Conservation (phyloP, 192 early-diverging fungal species). For the Chytriomyces hyalinus region DNA sequence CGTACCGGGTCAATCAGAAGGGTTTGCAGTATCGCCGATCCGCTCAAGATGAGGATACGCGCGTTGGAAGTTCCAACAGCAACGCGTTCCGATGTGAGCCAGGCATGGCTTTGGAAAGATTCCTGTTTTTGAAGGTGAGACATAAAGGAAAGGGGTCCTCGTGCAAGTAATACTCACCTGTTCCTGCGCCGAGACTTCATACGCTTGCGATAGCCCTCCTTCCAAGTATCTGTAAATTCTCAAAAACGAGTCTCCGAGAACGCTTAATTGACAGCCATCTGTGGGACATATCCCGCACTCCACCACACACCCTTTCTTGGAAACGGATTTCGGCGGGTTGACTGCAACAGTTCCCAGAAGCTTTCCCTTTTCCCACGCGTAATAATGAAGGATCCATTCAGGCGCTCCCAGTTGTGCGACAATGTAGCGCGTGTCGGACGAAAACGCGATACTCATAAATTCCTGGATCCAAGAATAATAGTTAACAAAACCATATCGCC, state of each 20-base stretch:
- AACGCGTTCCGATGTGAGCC: constrained; percentile 41
- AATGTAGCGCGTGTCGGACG: constrained; percentile 57
- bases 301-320: constrained; percentile 22
- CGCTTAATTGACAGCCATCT: constrained; percentile 52
- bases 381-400: constrained; percentile 58
- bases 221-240: constrained; percentile 52
- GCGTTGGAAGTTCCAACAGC: constrained; percentile 46
- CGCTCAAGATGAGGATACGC: constrained; percentile 40
- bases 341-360: constrained; percentile 40
- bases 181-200: constrained; percentile 1
- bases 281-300: constrained; percentile 51
- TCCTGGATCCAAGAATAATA: constrained; percentile 43
- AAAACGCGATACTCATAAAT: constrained; percentile 54
- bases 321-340: constrained; percentile 3
- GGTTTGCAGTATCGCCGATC: constrained; percentile 20
- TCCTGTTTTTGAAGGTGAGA: background rate
- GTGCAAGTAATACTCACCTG: background rate
- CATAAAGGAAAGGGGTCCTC: background rate
- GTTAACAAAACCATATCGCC: background rate
- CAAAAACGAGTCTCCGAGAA: constrained; percentile 36
- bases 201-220: constrained; percentile 37
- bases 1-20: background rate
- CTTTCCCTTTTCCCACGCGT: constrained; percentile 63
- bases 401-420: constrained; percentile 52
- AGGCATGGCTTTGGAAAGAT: constrained; percentile 36